Conservation (phyloP, 129 eudicot species). For the Gnaphalium uliginosum region DNA sequence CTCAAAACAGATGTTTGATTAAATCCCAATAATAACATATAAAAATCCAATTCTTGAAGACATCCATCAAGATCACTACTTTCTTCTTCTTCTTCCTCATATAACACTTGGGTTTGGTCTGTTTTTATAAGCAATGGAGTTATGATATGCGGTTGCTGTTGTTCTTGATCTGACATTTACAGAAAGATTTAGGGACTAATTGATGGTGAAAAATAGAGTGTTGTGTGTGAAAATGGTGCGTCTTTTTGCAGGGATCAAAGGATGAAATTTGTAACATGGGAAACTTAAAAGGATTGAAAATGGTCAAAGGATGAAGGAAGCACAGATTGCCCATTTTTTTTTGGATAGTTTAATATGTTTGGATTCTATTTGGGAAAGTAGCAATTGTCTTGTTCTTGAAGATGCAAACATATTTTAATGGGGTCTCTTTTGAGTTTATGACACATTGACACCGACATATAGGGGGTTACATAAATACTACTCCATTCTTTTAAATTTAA, state of each 20-base stretch:
- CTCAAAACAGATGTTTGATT: constrained; percentile 44
- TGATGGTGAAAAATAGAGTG: neutral
- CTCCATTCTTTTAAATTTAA: neutral
- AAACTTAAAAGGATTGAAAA: constrained; percentile 18
- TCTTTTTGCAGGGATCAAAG: constrained; percentile 1
- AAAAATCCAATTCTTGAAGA: constrained; percentile 48
- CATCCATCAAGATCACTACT: constrained; percentile 40
- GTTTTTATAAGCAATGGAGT: constrained; percentile 26
- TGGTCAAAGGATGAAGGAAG: constrained; percentile 6
- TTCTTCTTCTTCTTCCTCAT: constrained; percentile 20
- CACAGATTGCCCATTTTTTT: neutral
- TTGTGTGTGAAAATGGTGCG: constrained; percentile 8
- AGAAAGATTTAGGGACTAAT: neutral
- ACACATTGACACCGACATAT: constrained; percentile 3
- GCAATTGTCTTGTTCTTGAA: constrained; percentile 30
- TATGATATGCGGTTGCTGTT: constrained; percentile 21
- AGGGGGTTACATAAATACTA: neutral
- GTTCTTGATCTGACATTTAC: constrained; percentile 28
- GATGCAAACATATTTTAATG: constrained; percentile 17
- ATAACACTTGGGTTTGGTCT: constrained; percentile 17
- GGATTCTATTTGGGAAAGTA: constrained; percentile 29
- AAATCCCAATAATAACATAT: constrained; percentile 51
- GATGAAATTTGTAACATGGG: neutral
- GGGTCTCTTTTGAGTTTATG: neutral
- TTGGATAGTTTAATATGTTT: neutral